phyloP scores from a whole-genome alignment of 2,329 filamentous ascomycete species.

The Fusarium musae region DNA sequence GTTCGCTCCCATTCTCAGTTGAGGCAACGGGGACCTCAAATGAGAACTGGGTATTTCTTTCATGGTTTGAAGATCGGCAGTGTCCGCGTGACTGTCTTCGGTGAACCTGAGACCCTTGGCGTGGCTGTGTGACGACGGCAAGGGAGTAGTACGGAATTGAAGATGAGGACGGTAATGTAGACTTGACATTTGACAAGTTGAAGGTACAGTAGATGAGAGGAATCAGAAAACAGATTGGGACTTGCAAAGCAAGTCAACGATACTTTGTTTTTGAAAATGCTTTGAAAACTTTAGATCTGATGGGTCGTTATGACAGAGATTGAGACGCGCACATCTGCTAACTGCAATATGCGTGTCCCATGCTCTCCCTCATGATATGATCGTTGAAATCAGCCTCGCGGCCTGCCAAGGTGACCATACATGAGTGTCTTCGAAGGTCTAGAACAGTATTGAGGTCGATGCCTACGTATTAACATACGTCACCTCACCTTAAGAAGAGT shows the following conservation, averaged over 20 bases:
- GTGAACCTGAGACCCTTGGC: neutral
- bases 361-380: neutral
- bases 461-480: accelerated
- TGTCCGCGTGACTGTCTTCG: neutral
- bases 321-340: accelerated
- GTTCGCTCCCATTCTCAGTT: neutral
- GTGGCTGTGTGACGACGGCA: neutral
- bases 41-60: accelerated
- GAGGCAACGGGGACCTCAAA: neutral
- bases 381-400: neutral
- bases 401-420: neutral
- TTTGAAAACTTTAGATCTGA: neutral
- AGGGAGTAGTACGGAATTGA: neutral
- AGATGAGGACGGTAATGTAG: too few species aligned
- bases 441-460: accelerated
- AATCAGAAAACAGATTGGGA: accelerated
- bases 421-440: accelerated
- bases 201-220: accelerated
- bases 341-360: too few species aligned
- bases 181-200: neutral
- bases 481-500: accelerated
- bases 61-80: accelerated
- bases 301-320: accelerated
- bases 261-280: too few species aligned
- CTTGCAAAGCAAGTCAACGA: accelerated